Evolutionary conservation across 2,329 filamentous ascomycete genomes (phyloP), one percentile per base, ranked within the genome.

Genomic region (Aspergillus transmontanensis): DNA sequence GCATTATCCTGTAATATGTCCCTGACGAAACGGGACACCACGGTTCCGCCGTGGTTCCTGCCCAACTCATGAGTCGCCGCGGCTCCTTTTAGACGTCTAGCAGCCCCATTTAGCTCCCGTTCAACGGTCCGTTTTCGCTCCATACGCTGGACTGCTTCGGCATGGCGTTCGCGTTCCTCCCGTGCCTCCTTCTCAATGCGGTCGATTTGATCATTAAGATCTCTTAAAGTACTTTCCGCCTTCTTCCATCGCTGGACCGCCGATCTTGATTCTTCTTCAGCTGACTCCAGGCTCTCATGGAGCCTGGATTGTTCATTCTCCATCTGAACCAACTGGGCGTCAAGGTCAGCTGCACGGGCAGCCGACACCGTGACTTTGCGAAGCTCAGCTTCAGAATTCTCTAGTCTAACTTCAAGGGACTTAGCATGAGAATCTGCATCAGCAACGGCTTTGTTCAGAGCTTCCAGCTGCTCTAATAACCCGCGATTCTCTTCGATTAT

Each of bases 1-100:
- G 94, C 93, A 73, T 99, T 99, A 76, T 99, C 95, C 72, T 96
- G 90, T 21, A 99, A 83, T 61, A 99, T 91, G 75, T 98, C 95
- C 69, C 94, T 93, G 61, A 99, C 95, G 71, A 99, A 98, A 73
- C 96, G 92, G 23, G 92, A 94, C n/a, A 98, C 92, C 43, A 96
- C 92, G 62, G 84, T 87, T 11, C 86, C 84, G 61, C 81, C 82
- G 68, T 86, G 86, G 34, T 86, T 84, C 4, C 85, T 84, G 4
- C 84, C 84, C 46, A 91, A 80, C 3, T 88, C 87, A 68, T 88
- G 90, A 32, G 85, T 84, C 0, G 90, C 92, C 3, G 93, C 93
- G 14, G 91, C 90, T 11, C 91, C 90, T 78, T 94, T 95, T 59
- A 96, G 83, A 60, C 93, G 86, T 36, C 90, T 90, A 14, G 92